Percentiles rank a stretch among this genome's conserved stretches.
These are phyloP conservation scores for Cyphellophora attinorum DNA, from an alignment of 2,329 filamentous ascomycete species.

Conservation along the genomic window DNA sequence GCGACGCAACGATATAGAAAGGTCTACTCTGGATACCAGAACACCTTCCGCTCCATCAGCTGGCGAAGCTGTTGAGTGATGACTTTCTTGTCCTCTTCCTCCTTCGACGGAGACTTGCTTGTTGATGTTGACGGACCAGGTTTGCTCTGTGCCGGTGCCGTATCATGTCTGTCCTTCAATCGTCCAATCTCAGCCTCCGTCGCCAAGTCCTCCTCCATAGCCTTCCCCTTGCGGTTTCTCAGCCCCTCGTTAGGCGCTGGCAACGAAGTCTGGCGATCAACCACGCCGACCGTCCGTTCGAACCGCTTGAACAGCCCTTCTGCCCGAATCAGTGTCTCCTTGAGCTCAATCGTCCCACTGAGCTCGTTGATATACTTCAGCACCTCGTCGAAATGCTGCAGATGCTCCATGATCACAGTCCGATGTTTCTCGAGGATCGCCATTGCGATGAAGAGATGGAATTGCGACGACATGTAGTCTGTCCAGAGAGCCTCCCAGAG, in stretches of 20 bases:
- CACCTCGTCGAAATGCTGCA: slow-evolving; percentile 92
- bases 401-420: slow-evolving; percentile 91
- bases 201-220: slow-evolving; percentile 3
- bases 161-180: background rate
- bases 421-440: slow-evolving; percentile 92
- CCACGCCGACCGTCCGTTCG: slow-evolving; percentile 76
- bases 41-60: slow-evolving; percentile 52
- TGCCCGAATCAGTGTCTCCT: slow-evolving; percentile 75
- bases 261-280: slow-evolving; percentile 86
- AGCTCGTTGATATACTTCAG: slow-evolving; percentile 97
- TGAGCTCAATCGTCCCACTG: slow-evolving; percentile 82
- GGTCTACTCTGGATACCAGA: slow-evolving; percentile 28
- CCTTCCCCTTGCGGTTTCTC: slow-evolving; percentile 8
- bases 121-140: slow-evolving; percentile 3
- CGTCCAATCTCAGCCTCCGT: slow-evolving; percentile 3
- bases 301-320: slow-evolving; percentile 84
- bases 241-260: slow-evolving; percentile 42
- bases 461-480: slow-evolving; percentile 77
- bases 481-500: slow-evolving; percentile 95
- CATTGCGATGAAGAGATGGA: slow-evolving; percentile 88
- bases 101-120: slow-evolving; percentile 14
- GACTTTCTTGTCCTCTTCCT: slow-evolving; percentile 36
- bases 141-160: background rate
- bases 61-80: slow-evolving; percentile 55
- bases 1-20: no score